Percentiles rank a stretch among this genome's conserved stretches.
phyloP scores from a whole-genome alignment of 139 green algal genomes.

The Chlorella sp. region DNA sequence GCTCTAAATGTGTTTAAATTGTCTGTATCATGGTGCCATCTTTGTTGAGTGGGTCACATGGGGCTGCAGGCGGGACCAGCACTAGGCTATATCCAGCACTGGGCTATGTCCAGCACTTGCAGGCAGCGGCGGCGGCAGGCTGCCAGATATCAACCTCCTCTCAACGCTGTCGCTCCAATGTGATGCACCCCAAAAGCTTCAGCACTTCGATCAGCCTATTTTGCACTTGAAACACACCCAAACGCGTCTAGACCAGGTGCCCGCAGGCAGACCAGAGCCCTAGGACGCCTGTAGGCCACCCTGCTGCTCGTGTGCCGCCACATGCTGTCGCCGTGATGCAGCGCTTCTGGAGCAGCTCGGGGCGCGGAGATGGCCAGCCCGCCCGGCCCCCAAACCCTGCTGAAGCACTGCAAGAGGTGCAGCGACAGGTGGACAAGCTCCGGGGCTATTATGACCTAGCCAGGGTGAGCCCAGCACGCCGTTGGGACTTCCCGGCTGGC shows the following conservation, averaged over 20 bases:
- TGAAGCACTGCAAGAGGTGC: conserved; percentile 12
- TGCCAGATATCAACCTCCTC: too few species aligned
- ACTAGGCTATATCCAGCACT: too few species aligned
- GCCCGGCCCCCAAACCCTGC: background rate
- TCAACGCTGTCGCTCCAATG: too few species aligned
- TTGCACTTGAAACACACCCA: too few species aligned
- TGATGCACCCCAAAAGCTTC: too few species aligned
- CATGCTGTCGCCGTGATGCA: background rate
- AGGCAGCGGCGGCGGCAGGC: too few species aligned
- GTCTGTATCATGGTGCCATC: too few species aligned
- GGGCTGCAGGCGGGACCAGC: too few species aligned
- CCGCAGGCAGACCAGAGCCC: background rate
- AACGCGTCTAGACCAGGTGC: background rate
- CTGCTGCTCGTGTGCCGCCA: background rate
- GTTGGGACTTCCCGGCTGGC: background rate
- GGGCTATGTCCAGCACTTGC: too few species aligned
- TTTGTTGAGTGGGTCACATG: too few species aligned
- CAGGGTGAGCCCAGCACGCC: conserved; percentile 45
- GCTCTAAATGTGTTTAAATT: too few species aligned
- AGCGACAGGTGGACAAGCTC: conserved; percentile 63
- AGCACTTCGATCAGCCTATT: too few species aligned
- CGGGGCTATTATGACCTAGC: conserved; percentile 66
- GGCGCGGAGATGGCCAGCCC: background rate
- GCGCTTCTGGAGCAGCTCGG: background rate
- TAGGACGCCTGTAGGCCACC: background rate